phyloP scores from a whole-genome alignment of 2,329 filamentous ascomycete genomes.

The Fusarium sterilihyphosum region DNA sequence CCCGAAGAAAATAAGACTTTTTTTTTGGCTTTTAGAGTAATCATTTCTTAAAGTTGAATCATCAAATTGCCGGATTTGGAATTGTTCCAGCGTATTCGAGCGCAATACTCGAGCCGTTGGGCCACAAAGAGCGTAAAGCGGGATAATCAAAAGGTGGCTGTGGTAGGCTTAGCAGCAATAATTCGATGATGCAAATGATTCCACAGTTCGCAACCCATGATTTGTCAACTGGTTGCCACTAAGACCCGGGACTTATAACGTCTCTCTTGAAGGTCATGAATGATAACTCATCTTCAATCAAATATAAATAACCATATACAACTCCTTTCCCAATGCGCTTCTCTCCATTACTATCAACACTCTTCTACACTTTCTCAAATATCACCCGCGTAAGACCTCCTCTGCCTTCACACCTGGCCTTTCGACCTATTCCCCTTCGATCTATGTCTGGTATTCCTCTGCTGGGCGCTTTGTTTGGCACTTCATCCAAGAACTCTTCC shows the following conservation, averaged over 20 bases:
- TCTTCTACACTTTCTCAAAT: constrained; percentile 60
- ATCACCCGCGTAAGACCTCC: constrained; percentile 51
- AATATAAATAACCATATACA: constrained; percentile 23
- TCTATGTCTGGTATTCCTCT: constrained; percentile 86
- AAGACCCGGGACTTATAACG: constrained; percentile 6
- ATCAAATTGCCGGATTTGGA: constrained; percentile 1
- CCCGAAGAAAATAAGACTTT: neutral
- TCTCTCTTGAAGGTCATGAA: constrained; percentile 2
- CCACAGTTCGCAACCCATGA: constrained; percentile 35
- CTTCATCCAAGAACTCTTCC: constrained; percentile 62
- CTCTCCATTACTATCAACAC: constrained; percentile 57
- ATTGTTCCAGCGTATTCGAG: constrained; percentile 11
- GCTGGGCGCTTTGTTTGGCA: constrained; percentile 77
- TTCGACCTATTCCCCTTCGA: constrained; percentile 45
- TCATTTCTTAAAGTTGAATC: neutral
- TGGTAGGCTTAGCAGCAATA: constrained; percentile 12
- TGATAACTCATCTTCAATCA: neutral
- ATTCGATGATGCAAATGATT: constrained; percentile 44
- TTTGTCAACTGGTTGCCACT: constrained; percentile 36
- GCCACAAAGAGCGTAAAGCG: constrained; percentile 7
- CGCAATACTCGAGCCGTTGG: neutral
- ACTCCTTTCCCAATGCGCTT: constrained; percentile 57
- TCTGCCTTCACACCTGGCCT: constrained; percentile 36
- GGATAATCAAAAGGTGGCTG: constrained; percentile 21
- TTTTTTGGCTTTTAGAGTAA: neutral